Conservation (phyloP, 106 monocot genomes). For the Dendrobium chrysotoxum region DNA sequence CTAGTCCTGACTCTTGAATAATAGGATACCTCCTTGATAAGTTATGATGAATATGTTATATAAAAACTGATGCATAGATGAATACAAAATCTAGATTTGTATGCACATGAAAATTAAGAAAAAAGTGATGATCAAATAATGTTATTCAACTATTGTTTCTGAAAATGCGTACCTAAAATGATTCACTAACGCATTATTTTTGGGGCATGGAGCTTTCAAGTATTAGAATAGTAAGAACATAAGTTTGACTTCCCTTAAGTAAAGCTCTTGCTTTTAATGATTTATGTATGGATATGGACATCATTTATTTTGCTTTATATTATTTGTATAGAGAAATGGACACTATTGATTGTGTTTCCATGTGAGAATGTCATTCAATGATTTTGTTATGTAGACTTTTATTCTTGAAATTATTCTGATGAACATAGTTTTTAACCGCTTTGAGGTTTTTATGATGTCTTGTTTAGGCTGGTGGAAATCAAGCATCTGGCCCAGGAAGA, state of each 20-base stretch:
- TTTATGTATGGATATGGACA: neutral
- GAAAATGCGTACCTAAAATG: neutral
- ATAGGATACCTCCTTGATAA: too few relatives aligned
- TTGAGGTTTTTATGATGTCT: neutral
- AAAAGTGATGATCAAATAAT: neutral
- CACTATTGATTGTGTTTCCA: neutral
- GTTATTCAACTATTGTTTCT: neutral
- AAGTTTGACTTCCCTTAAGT: neutral
- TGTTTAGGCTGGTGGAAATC: conserved; percentile 38
- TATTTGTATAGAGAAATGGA: neutral
- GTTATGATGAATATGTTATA: too few relatives aligned
- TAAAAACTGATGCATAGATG: too few relatives aligned
- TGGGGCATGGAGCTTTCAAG: neutral
- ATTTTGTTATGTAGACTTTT: neutral
- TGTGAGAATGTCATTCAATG: neutral
- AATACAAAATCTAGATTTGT: too few relatives aligned
- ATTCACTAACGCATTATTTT: neutral
- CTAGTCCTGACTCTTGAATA: too few relatives aligned
- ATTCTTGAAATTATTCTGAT: neutral
- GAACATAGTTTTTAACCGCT: neutral
- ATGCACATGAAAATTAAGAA: too few relatives aligned
- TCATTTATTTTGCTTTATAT: too few relatives aligned
- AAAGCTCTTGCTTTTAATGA: neutral
- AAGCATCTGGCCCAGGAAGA: conserved; percentile 74
- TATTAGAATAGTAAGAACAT: neutral